These are phyloP conservation scores for Xylariaceae sp. DNA, from an alignment of 2,329 filamentous ascomycete genomes.

Conservation along the genomic window DNA sequence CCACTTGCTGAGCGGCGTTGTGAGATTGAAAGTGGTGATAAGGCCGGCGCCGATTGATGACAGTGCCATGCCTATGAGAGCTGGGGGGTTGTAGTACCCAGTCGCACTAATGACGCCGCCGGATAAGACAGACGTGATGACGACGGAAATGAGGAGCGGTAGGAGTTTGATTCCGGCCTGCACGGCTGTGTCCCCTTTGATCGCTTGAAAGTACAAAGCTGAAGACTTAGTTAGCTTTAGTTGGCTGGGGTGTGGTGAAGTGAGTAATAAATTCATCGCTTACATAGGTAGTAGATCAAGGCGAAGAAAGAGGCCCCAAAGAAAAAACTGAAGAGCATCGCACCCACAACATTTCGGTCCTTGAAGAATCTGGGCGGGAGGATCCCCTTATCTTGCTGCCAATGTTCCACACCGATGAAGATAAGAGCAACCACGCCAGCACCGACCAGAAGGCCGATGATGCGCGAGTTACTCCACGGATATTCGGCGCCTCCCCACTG, in stretches of 20 bases:
- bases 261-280: slow-evolving; percentile 47
- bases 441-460: slow-evolving; percentile 38
- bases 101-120: slow-evolving; percentile 46
- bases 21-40: slow-evolving; percentile 57
- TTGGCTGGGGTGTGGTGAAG: too few relatives aligned
- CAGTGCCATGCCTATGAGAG: slow-evolving; percentile 47
- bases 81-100: slow-evolving; percentile 53
- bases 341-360: slow-evolving; percentile 46
- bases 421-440: slow-evolving; percentile 45
- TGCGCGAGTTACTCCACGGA: slow-evolving; percentile 25
- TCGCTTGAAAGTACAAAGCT: slow-evolving; percentile 61
- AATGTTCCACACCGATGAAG: slow-evolving; percentile 48
- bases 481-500: slow-evolving; percentile 25
- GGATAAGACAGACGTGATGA: slow-evolving; percentile 53
- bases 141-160: slow-evolving; percentile 57
- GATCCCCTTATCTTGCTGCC: slow-evolving; percentile 45
- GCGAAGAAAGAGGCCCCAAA: slow-evolving; percentile 46
- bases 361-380: slow-evolving; percentile 48
- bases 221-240: not conserved
- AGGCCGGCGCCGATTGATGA: slow-evolving; percentile 57
- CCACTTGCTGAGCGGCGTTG: slow-evolving; percentile 56
- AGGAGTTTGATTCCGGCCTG: slow-evolving; percentile 61
- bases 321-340: slow-evolving; percentile 41
- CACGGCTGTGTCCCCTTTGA: slow-evolving; percentile 58
- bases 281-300: slow-evolving; percentile 51